These are phyloP conservation scores for Lentinula novae-zelandiae DNA, from an alignment of 1,284 basidiomycete genomes.

Conservation along the genomic window DNA sequence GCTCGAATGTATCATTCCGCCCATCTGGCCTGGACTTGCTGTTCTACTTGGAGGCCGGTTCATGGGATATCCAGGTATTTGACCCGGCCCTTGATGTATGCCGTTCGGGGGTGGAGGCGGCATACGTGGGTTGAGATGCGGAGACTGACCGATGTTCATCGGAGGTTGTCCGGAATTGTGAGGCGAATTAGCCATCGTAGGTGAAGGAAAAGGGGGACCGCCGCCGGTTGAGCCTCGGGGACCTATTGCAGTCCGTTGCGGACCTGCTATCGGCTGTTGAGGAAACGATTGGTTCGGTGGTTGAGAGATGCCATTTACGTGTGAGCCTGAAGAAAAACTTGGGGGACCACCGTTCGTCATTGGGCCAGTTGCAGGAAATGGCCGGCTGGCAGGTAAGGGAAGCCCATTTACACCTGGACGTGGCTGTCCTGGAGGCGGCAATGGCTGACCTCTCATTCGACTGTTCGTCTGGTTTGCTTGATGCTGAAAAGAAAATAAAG, in stretches of 20 bases:
- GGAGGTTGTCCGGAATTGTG: slow-evolving; percentile 25
- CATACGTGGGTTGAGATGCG: slow-evolving; percentile 41
- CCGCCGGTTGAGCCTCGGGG: slow-evolving; percentile 31
- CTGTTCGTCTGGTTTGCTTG: slow-evolving; percentile 23
- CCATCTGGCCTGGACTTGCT: slow-evolving; percentile 41
- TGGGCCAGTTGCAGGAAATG: slow-evolving; percentile 22
- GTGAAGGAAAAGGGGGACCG: slow-evolving; percentile 30
- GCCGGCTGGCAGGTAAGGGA: neutral
- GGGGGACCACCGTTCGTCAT: slow-evolving; percentile 29
- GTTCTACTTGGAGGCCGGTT: slow-evolving; percentile 56
- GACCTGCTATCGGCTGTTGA: slow-evolving; percentile 17
- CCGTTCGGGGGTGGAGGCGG: slow-evolving; percentile 44
- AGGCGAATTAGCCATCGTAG: slow-evolving; percentile 27
- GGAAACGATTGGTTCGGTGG: slow-evolving; percentile 7
- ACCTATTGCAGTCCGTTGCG: slow-evolving; percentile 18
- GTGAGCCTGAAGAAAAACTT: slow-evolving; percentile 18
- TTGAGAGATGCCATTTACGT: slow-evolving; percentile 42
- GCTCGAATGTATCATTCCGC: slow-evolving; percentile 47
- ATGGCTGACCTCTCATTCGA: slow-evolving; percentile 9
- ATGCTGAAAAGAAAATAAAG: slow-evolving; percentile 19
- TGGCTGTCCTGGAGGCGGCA: neutral
- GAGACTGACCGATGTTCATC: slow-evolving; percentile 49
- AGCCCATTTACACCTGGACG: slow-evolving; percentile 13
- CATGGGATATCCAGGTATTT: slow-evolving; percentile 22
- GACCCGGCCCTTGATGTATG: slow-evolving; percentile 18